Evolutionary conservation across 257 asterid genomes (phyloP).

Genomic region (Eustoma russellianum): DNA sequence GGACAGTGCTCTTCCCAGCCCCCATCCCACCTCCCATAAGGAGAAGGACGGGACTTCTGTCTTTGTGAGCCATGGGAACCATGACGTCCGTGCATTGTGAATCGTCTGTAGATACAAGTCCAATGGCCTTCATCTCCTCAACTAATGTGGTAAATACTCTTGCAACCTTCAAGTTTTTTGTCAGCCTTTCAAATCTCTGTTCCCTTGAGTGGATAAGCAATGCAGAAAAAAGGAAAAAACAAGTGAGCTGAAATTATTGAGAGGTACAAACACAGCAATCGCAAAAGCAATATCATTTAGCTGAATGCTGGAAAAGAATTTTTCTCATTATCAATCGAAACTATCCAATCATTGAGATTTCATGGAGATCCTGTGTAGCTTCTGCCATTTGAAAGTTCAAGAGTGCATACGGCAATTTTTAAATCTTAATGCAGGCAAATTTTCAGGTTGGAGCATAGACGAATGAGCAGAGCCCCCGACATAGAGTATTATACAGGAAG

Average conservation of each 20-base stretch:
- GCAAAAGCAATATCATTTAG: not conserved
- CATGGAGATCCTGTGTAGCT: no score
- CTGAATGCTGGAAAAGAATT: no score
- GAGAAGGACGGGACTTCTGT: constrained; percentile 85
- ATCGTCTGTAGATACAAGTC: constrained; percentile 65
- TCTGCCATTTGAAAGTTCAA: no score
- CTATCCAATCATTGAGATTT: no score
- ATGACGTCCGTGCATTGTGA: constrained; percentile 89
- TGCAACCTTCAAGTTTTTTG: constrained; percentile 91
- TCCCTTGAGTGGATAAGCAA: constrained; percentile 38
- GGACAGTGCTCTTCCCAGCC: constrained; percentile 91
- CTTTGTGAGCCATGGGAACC: constrained; percentile 97
- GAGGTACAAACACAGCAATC: not conserved
- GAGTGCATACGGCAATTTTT: no score
- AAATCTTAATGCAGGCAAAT: no score
- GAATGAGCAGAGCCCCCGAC: no score
- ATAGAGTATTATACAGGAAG: no score
- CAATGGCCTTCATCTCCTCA: constrained; percentile 98
- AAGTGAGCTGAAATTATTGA: not conserved
- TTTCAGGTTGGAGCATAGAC: no score
- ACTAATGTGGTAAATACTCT: constrained; percentile 82
- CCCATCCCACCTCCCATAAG: constrained; percentile 99
- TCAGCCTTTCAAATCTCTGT: constrained; percentile 87
- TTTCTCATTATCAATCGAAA: no score
- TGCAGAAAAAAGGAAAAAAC: not conserved